These are phyloP conservation scores for Euryodendron excelsum DNA, from an alignment of 148 eudicot species.

Conservation along the genomic window DNA sequence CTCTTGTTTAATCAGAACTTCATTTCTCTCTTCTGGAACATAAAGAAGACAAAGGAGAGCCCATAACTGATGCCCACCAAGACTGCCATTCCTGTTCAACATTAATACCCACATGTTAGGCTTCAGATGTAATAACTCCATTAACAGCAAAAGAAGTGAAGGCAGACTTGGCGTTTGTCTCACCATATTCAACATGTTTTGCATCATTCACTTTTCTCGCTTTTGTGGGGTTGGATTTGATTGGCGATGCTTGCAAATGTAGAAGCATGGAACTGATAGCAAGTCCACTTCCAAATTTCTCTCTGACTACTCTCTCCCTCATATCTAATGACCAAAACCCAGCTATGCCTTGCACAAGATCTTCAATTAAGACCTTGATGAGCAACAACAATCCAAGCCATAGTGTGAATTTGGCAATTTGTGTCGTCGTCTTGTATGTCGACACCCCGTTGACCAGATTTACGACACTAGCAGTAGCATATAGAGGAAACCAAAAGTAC, in stretches of 20 bases:
- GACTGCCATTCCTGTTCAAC: slow-evolving; percentile 45
- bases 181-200: slow-evolving; percentile 29
- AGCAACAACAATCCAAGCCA: slow-evolving; percentile 42
- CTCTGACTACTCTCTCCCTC: slow-evolving; percentile 55
- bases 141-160: background rate
- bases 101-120: background rate
- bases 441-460: slow-evolving; percentile 40
- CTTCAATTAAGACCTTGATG: slow-evolving; percentile 42
- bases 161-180: background rate
- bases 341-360: slow-evolving; percentile 15
- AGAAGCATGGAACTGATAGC: slow-evolving; percentile 50
- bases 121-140: too few relatives aligned
- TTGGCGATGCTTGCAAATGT: slow-evolving; percentile 29
- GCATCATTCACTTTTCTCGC: slow-evolving; percentile 6
- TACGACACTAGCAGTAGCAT: slow-evolving; percentile 44
- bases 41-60: slow-evolving; percentile 41
- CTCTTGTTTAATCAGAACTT: slow-evolving; percentile 25
- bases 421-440: background rate
- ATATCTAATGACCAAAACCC: slow-evolving; percentile 56
- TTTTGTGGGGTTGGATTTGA: slow-evolving; percentile 7
- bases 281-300: slow-evolving; percentile 59
- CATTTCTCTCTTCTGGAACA: slow-evolving; percentile 37
- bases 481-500: slow-evolving; percentile 67
- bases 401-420: slow-evolving; percentile 24
- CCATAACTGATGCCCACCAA: slow-evolving; percentile 48